Percentiles rank a stretch among this genome's conserved stretches.
phyloP scores from a whole-genome alignment of 495 filamentous ascomycete species.

The Xylaria nigripes region DNA sequence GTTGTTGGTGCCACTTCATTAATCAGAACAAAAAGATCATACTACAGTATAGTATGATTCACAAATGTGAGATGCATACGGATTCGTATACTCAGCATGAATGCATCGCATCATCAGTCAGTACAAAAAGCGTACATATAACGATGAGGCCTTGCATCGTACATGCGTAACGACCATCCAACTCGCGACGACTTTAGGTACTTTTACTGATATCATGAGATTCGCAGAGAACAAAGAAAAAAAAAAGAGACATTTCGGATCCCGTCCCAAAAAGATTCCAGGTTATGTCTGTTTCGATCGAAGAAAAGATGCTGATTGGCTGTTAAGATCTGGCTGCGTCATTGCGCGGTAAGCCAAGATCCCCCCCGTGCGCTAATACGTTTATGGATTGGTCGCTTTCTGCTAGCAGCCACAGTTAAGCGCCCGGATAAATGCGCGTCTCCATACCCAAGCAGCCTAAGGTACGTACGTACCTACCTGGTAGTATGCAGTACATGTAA shows the following conservation, averaged over 20 bases:
- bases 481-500: too few species aligned
- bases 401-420: not conserved
- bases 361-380: not conserved
- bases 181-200: not conserved
- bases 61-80: too few species aligned
- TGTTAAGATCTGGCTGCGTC: slow-evolving; percentile 12
- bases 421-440: not conserved
- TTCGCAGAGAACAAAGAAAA: not conserved
- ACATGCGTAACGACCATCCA: not conserved
- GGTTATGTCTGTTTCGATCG: slow-evolving; percentile 24
- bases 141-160: too few species aligned
- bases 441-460: too few species aligned
- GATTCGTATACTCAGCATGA: too few species aligned
- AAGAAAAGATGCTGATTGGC: slow-evolving; percentile 19
- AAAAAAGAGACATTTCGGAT: not conserved
- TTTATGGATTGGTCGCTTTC: not conserved
- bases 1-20: too few species aligned
- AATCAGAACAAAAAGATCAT: too few species aligned
- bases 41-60: too few species aligned
- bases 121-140: too few species aligned
- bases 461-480: too few species aligned
- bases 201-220: not conserved
- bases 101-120: too few species aligned
- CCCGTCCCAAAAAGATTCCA: slow-evolving; percentile 10
- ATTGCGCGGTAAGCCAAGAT: not conserved